A percentile compares a stretch with the other conserved stretches of the same genome.
Conservation (phyloP, 805 yeast species). For the Blastobotrys muscicola region DNA sequence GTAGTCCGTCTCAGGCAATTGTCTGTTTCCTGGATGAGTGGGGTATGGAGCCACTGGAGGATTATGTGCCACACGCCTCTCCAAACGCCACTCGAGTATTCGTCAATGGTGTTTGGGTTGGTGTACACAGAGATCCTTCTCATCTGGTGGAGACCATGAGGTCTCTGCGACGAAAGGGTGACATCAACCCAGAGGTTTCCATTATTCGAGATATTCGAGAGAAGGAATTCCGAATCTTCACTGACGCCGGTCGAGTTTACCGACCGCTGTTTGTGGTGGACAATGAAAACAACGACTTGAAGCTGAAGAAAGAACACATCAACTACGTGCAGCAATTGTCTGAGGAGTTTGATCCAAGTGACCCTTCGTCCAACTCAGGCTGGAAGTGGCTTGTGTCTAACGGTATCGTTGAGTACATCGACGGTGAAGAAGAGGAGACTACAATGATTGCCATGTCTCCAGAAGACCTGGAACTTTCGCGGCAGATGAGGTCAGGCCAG, state of each 20-base stretch:
- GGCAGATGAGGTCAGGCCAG: conserved; percentile 32
- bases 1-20: conserved; percentile 94
- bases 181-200: conserved; percentile 91
- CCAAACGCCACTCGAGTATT: conserved; percentile 90
- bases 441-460: conserved; percentile 98
- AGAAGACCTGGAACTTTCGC: conserved; percentile 75
- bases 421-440: conserved; percentile 98
- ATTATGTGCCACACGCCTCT: conserved; percentile 84
- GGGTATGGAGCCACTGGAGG: conserved; percentile 98
- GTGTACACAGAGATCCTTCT: conserved; percentile 96
- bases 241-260: conserved; percentile 98
- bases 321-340: conserved; percentile 46
- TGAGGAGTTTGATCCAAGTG: conserved; percentile 29
- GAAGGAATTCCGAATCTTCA: conserved; percentile 88
- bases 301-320: conserved; percentile 77
- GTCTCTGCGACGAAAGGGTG: conserved; percentile 87
- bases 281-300: conserved; percentile 60
- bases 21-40: conserved; percentile 90
- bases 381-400: conserved; percentile 78
- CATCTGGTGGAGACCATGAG: conserved; percentile 83
- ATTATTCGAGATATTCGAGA: conserved; percentile 96
- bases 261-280: conserved; percentile 94
- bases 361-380: conserved; percentile 49
- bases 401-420: conserved; percentile 93
- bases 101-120: conserved; percentile 99